Conservation (phyloP, 148 eudicot genomes). For the Fallopia convolvulus region DNA sequence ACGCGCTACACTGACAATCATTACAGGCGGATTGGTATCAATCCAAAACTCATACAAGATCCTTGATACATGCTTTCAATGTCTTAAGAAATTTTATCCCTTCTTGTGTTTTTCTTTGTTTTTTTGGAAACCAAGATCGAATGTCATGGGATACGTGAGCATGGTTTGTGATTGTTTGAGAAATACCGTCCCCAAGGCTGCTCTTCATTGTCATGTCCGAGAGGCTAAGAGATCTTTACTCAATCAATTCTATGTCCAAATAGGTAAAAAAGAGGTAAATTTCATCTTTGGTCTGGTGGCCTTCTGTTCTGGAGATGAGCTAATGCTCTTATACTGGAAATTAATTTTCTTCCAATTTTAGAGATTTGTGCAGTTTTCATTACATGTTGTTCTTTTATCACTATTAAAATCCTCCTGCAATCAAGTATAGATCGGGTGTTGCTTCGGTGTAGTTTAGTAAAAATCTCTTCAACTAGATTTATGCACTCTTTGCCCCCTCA, state of each 20-base stretch:
- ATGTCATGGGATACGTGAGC: constrained; percentile 72
- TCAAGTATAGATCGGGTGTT: too few relatives aligned
- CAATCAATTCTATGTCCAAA: constrained; percentile 64
- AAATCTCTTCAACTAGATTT: too few relatives aligned
- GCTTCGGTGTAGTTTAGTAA: too few relatives aligned
- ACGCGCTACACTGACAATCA: constrained; percentile 72
- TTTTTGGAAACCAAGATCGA: constrained; percentile 48
- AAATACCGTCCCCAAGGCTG: constrained; percentile 84
- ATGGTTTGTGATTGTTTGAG: constrained; percentile 85
- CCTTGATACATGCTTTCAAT: constrained; percentile 8
- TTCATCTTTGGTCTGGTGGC: not conserved
- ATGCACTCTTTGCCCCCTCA: too few relatives aligned
- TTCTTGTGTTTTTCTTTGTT: not conserved
- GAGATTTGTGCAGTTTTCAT: not conserved
- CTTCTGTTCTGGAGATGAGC: not conserved
- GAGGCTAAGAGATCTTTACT: constrained; percentile 80
- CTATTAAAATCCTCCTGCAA: not conserved
- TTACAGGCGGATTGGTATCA: constrained; percentile 71
- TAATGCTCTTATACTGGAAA: not conserved
- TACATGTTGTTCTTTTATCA: not conserved
- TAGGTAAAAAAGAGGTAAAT: constrained; percentile 80
- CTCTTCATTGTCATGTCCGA: constrained; percentile 85
- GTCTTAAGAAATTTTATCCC: not conserved
- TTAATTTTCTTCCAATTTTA: not conserved
- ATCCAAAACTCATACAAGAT: not conserved